These are phyloP conservation scores for Leishmania major DNA, from an alignment of 208 protist species.

Conservation along the genomic window DNA sequence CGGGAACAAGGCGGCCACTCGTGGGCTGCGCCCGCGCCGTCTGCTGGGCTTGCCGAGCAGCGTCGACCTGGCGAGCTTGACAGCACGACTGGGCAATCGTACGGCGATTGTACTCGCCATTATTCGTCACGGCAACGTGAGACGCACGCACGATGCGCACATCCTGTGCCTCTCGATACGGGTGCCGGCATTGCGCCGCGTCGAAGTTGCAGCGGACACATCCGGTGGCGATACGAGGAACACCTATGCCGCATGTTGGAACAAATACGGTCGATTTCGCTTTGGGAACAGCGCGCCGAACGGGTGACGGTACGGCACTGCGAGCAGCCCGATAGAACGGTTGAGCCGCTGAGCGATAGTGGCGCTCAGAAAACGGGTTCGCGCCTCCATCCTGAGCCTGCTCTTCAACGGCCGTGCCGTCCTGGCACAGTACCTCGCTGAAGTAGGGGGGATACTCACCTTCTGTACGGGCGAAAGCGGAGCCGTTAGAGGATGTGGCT, in stretches of 20 bases:
- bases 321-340: neutral
- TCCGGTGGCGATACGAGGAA: neutral
- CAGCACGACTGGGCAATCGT: slow-evolving; percentile 8
- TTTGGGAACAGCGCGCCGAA: slow-evolving; percentile 12
- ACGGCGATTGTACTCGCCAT: neutral
- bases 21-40: slow-evolving; percentile 21
- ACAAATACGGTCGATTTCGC: slow-evolving; percentile 23
- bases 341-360: neutral
- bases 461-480: slow-evolving; percentile 1
- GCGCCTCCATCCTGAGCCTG: neutral
- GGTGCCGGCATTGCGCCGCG: slow-evolving; percentile 19
- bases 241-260: slow-evolving; percentile 5
- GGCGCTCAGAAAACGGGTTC: neutral
- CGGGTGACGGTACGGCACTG: neutral
- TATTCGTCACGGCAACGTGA: neutral
- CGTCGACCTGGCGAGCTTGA: slow-evolving; percentile 21
- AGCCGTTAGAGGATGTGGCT: slow-evolving; percentile 13
- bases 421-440: neutral
- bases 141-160: slow-evolving; percentile 25
- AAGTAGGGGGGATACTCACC: neutral
- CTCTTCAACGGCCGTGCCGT: neutral
- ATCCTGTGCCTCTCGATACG: slow-evolving; percentile 35
- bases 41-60: slow-evolving; percentile 13
- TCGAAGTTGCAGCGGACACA: slow-evolving; percentile 6
- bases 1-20: slow-evolving; percentile 17